Conservation (phyloP, 2,329 filamentous ascomycete genomes). For the Diaporthe helianthi region DNA sequence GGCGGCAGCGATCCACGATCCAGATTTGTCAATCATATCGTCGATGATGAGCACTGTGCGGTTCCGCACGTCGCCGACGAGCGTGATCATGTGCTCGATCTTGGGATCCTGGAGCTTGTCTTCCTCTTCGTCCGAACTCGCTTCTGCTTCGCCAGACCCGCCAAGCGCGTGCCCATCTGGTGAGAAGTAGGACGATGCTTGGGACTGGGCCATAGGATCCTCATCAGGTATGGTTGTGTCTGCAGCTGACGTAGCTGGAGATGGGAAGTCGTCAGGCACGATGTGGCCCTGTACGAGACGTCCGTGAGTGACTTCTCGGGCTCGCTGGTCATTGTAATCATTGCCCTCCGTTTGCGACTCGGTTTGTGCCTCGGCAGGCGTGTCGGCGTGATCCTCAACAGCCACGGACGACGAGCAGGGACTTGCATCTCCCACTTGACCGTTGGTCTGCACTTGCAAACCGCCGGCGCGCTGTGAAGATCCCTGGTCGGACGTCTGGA, state of each 20-base stretch:
- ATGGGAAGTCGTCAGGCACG: conserved; percentile 91
- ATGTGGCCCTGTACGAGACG: conserved; percentile 93
- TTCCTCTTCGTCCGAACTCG: conserved; percentile 89
- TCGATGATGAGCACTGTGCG: conserved; percentile 93
- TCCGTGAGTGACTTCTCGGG: conserved; percentile 88
- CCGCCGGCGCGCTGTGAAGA: conserved; percentile 50
- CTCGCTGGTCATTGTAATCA: conserved; percentile 79
- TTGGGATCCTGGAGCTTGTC: conserved; percentile 81
- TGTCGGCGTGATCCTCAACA: conserved; percentile 46
- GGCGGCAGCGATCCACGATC: conserved; percentile 95
- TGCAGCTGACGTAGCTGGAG: conserved; percentile 74
- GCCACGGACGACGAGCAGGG: conserved; percentile 39
- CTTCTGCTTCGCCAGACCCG: conserved; percentile 83
- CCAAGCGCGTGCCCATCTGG: conserved; percentile 76
- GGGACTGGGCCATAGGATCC: conserved; percentile 81
- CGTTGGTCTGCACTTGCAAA: conserved; percentile 40
- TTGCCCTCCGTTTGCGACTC: conserved; percentile 47
- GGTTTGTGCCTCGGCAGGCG: conserved; percentile 50
- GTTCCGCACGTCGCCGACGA: conserved; percentile 93
- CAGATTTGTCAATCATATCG: conserved; percentile 98
- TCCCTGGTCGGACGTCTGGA: conserved; percentile 51
- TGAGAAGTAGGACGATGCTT: conserved; percentile 81
- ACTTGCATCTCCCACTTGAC: conserved; percentile 36
- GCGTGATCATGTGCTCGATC: conserved; percentile 92
- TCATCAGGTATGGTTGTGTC: conserved; percentile 71